Conservation (phyloP, 495 filamentous ascomycete genomes). For the Xylaria telfairii region DNA sequence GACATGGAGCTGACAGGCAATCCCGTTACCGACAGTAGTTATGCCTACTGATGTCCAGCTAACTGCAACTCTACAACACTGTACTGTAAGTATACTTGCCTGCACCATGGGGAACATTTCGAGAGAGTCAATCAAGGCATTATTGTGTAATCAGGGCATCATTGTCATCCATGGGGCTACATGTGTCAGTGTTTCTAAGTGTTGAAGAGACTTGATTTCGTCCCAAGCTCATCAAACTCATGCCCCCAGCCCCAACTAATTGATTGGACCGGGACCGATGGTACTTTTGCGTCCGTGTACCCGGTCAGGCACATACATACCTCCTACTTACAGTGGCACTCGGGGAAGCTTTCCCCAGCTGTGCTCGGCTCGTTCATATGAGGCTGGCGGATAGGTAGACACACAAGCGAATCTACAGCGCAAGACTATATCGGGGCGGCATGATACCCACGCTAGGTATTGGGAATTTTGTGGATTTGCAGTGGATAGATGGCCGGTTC, state of each 20-base stretch:
- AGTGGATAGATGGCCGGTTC: too few species aligned
- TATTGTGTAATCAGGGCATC: slow-evolving; percentile 19
- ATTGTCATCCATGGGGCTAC: not conserved
- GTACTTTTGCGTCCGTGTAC: not conserved
- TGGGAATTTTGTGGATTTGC: too few species aligned
- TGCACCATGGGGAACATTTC: not conserved
- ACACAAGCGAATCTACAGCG: too few species aligned
- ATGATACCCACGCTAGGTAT: too few species aligned
- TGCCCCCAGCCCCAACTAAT: too few species aligned
- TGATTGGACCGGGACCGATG: not conserved
- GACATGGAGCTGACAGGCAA: not conserved
- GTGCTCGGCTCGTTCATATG: too few species aligned
- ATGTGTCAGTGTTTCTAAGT: not conserved
- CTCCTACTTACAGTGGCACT: too few species aligned
- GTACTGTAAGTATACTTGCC: not conserved
- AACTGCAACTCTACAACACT: not conserved
- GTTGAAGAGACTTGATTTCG: not conserved
- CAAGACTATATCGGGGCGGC: too few species aligned
- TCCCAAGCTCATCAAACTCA: not conserved
- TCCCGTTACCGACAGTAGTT: not conserved
- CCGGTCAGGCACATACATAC: too few species aligned
- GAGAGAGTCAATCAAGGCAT: not conserved
- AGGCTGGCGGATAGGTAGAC: too few species aligned
- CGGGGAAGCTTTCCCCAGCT: too few species aligned
- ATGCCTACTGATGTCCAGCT: too few species aligned